phyloP scores from a whole-genome alignment of 2,329 filamentous ascomycete species.

The Penicillium thymicola region DNA sequence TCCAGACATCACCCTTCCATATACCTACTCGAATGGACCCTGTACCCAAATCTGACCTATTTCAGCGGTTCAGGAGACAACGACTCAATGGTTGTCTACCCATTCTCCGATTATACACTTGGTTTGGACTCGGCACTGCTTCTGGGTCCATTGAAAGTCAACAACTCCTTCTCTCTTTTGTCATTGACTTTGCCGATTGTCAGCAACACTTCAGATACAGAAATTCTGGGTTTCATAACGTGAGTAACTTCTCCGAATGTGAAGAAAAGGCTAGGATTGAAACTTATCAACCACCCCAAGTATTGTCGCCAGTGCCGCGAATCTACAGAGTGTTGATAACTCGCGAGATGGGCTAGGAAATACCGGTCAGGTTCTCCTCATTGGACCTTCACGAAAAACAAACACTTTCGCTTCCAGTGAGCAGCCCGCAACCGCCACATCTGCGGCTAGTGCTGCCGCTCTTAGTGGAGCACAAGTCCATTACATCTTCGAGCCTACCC shows the following conservation, averaged over 20 bases:
- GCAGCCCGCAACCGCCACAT: constrained; percentile 17
- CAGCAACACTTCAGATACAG: constrained; percentile 58
- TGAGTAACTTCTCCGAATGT: constrained; percentile 65
- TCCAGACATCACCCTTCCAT: constrained; percentile 56
- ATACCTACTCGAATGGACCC: constrained; percentile 56
- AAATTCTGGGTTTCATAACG: constrained; percentile 80
- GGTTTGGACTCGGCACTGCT: constrained; percentile 59
- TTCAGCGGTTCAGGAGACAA: constrained; percentile 23
- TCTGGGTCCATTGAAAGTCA: constrained; percentile 71
- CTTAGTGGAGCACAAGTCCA: constrained; percentile 42
- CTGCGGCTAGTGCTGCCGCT: constrained; percentile 39
- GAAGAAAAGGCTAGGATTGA: constrained; percentile 27
- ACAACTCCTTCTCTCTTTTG: constrained; percentile 69
- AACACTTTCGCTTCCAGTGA: constrained; percentile 57
- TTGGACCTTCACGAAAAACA: constrained; percentile 64
- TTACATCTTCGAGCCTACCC: constrained; percentile 59
- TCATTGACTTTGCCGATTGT: constrained; percentile 79
- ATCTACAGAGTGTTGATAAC: constrained; percentile 45
- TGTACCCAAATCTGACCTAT: constrained; percentile 80
- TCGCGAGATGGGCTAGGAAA: constrained; percentile 51
- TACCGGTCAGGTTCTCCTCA: constrained; percentile 66
- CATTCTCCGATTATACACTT: constrained; percentile 43
- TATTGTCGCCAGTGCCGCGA: constrained; percentile 52
- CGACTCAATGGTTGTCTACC: constrained; percentile 36
- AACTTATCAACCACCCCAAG: constrained; percentile 2